Evolutionary conservation across 1,284 basidiomycete genomes (phyloP), one percentile per base, ranked within the genome.

Genomic region (Boletus calvinii): DNA sequence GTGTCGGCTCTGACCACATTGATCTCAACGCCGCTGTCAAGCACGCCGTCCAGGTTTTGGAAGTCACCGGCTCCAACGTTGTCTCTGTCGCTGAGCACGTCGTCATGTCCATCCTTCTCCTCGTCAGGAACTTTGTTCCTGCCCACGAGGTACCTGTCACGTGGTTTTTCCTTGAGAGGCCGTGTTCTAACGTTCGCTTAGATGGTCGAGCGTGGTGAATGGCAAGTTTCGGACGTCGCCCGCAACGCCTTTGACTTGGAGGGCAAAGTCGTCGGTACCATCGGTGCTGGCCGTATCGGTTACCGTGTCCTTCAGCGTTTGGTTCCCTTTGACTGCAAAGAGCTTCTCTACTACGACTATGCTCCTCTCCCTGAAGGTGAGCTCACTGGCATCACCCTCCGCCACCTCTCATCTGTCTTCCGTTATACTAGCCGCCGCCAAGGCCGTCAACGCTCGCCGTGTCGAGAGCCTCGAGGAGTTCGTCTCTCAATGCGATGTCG

Each of bases 301-400:
- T 92, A 92, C 79, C 83, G 92, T 67, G 90, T 97, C 20, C 79
- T 97, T 42, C 89, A 97, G 73, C 86, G 94, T 55, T 77, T 98
- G 49, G 67, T 83, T 53, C 90, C 92, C 3, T 98, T 98, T 76
- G 80, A 94, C 75, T 84, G 82, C 78, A 95, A 94, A 72, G 92
- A 96, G 69, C 83, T 97, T 46, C 73, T 96, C 50, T 97, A 95
- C 81, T 97, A 90, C 72, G 94, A 98, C 76, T 97, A 97, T 73
- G 78, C 83, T 22, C 75, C 87, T 54, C 83, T 96, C 42, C 89
- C 92, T n/a, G 76, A 75, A 57, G 79, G 83, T 84, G 35, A 67
- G 55, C 29, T 11, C 17, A 34, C 34, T 30, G 22, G 34, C 41
- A n/a, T 34, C 11, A 18, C 15, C 9, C 18, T 9, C 26, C 24